phyloP scores from a whole-genome alignment of 1,284 basidiomycete species.

The Vanrija sp. region DNA sequence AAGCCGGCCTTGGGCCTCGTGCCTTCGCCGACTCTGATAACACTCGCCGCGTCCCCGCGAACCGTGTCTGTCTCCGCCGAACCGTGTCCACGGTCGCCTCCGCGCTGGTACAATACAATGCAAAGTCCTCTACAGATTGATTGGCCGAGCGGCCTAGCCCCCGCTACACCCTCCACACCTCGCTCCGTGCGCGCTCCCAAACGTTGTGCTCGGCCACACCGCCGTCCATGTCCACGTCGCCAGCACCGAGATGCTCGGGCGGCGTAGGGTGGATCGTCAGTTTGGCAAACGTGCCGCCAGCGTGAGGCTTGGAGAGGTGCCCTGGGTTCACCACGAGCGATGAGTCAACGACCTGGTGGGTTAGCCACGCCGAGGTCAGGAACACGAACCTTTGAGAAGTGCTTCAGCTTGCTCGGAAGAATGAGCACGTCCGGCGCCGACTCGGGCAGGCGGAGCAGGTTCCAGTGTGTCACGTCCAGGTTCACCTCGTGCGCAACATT shows the following conservation, averaged over 20 bases:
- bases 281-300: slow-evolving; percentile 49
- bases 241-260: slow-evolving; percentile 18
- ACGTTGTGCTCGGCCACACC: slow-evolving; percentile 37
- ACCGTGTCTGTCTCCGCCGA: no score
- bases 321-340: slow-evolving; percentile 49
- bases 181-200: slow-evolving; percentile 45
- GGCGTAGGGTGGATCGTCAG: slow-evolving; percentile 42
- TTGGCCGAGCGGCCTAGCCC: no score
- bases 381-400: slow-evolving; percentile 70
- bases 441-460: slow-evolving; percentile 47
- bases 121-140: no score
- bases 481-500: slow-evolving; percentile 74
- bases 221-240: slow-evolving; percentile 20
- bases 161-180: slow-evolving; percentile 42
- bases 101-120: no score
- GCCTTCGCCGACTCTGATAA: no score
- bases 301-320: slow-evolving; percentile 34
- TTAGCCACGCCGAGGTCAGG: neutral
- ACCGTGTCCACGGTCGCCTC: no score
- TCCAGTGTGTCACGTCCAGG: slow-evolving; percentile 72
- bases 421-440: slow-evolving; percentile 75
- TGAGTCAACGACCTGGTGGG: slow-evolving; percentile 45
- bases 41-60: no score
- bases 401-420: slow-evolving; percentile 75
- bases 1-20: no score